Conservation (phyloP, 2,329 filamentous ascomycete genomes). For the Huntiella moniliformis region DNA sequence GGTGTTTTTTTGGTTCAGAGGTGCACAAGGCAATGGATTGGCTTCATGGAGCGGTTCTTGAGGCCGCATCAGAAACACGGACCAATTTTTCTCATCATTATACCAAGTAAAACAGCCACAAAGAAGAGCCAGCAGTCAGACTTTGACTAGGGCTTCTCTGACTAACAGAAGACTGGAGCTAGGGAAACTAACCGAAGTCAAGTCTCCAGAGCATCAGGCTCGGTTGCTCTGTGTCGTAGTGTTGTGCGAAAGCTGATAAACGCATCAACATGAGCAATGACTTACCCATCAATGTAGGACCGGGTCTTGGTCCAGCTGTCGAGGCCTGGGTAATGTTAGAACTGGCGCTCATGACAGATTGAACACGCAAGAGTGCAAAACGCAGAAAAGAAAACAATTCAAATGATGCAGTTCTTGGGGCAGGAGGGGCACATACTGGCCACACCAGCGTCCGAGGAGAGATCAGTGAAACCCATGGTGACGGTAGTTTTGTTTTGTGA, state of each 20-base stretch:
- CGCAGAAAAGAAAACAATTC: conserved; percentile 11
- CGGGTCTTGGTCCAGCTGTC: conserved; percentile 57
- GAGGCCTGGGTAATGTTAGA: conserved; percentile 31
- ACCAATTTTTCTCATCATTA: conserved; percentile 71
- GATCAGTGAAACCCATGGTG: conserved; percentile 53
- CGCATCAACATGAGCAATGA: conserved; percentile 15
- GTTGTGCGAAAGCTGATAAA: neutral
- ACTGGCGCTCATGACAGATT: conserved; percentile 10
- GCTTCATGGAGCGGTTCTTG: conserved; percentile 76
- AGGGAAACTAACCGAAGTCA: too few relatives aligned
- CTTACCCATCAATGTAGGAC: conserved; percentile 72
- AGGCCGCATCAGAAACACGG: conserved; percentile 86
- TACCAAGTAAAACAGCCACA: conserved; percentile 5
- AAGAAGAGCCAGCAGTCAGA: too few relatives aligned
- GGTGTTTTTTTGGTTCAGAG: conserved; percentile 38
- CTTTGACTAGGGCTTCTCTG: neutral
- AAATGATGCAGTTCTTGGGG: conserved; percentile 13
- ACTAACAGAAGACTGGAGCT: too few relatives aligned
- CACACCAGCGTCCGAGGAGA: conserved; percentile 46
- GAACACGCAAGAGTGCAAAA: neutral
- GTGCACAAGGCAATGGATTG: conserved; percentile 52
- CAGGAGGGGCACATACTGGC: conserved; percentile 20
- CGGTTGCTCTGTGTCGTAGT: neutral
- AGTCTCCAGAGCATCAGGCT: too few relatives aligned
- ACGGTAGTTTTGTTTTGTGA: conserved; percentile 16